Conservation (phyloP, 441 rosid genomes). For the Eruca vesicaria region DNA sequence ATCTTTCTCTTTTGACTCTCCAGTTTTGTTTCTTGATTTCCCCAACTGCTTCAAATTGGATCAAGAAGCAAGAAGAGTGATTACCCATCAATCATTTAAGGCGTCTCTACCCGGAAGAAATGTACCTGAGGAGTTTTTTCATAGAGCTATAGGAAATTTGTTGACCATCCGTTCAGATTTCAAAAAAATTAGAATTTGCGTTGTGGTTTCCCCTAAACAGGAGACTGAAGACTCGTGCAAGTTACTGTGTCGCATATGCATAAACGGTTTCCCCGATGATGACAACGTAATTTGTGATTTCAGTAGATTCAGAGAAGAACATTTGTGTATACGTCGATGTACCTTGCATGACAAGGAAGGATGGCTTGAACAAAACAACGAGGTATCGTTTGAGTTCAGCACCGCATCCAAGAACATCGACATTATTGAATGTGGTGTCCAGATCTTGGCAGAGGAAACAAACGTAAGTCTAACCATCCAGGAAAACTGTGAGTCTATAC, state of each 20-base stretch:
- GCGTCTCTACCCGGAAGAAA: not conserved
- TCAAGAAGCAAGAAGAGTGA: not conserved
- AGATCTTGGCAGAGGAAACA: too few relatives aligned
- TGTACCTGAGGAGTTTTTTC: not conserved
- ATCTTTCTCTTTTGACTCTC: not conserved
- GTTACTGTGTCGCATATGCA: too few relatives aligned
- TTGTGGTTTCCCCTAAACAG: not conserved
- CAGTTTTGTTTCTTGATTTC: not conserved
- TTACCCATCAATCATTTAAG: not conserved
- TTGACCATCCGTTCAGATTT: not conserved
- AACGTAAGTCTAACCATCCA: too few relatives aligned
- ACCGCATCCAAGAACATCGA: not conserved
- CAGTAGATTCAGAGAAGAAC: not conserved
- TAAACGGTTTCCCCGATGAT: not conserved
- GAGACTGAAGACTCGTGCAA: too few relatives aligned
- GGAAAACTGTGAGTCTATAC: not conserved
- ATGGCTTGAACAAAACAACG: not conserved
- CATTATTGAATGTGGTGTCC: constrained; percentile 7
- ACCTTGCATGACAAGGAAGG: too few relatives aligned
- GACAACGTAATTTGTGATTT: not conserved
- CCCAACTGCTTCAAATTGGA: not conserved
- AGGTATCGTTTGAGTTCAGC: not conserved
- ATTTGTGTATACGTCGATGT: not conserved
- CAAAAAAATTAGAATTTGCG: not conserved
- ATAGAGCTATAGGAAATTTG: not conserved